A percentile compares a stretch with the other conserved stretches of the same genome.
These are phyloP conservation scores for Polytrichum formosum DNA, from an alignment of 225 moss, liverwort and hornwort genomes.

Conservation along the genomic window DNA sequence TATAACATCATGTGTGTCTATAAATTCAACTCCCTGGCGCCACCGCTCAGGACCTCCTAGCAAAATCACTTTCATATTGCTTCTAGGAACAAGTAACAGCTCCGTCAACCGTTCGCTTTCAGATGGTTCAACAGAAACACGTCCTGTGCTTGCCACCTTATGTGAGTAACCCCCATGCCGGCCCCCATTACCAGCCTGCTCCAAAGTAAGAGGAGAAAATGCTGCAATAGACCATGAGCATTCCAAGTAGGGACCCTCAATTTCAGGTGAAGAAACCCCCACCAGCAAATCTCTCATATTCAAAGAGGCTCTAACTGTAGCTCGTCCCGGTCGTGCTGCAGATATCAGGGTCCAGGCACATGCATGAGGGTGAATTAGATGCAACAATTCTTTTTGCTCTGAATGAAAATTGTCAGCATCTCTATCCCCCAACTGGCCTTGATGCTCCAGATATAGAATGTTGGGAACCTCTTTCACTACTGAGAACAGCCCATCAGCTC, in stretches of 20 bases:
- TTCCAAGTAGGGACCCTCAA: constrained; percentile 63
- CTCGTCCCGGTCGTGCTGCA: constrained; percentile 70
- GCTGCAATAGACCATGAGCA: constrained; percentile 84
- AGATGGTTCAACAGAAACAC: constrained; percentile 27
- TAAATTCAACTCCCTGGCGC: constrained; percentile 92
- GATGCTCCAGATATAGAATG: not conserved
- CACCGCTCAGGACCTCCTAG: constrained; percentile 91
- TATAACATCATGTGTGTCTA: constrained; percentile 54
- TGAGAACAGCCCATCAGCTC: constrained; percentile 52
- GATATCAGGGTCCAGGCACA: constrained; percentile 74
- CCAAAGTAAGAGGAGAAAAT: constrained; percentile 71
- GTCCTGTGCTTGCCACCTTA: constrained; percentile 32
- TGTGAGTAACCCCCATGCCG: constrained; percentile 67
- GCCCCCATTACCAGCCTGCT: constrained; percentile 72
- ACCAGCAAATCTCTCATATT: constrained; percentile 53
- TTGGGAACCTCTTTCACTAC: constrained; percentile 19
- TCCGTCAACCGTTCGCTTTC: constrained; percentile 37
- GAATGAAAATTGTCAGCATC: constrained; percentile 25
- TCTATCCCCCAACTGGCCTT: not conserved
- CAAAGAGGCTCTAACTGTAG: constrained; percentile 73
- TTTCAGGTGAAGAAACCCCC: constrained; percentile 36
- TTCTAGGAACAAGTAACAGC: constrained; percentile 65
- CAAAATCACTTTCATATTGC: constrained; percentile 79
- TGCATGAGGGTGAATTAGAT: constrained; percentile 48
- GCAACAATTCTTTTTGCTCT: constrained; percentile 31